Conservation (phyloP, 257 asterid species). For the Solanum tarapatanum region DNA sequence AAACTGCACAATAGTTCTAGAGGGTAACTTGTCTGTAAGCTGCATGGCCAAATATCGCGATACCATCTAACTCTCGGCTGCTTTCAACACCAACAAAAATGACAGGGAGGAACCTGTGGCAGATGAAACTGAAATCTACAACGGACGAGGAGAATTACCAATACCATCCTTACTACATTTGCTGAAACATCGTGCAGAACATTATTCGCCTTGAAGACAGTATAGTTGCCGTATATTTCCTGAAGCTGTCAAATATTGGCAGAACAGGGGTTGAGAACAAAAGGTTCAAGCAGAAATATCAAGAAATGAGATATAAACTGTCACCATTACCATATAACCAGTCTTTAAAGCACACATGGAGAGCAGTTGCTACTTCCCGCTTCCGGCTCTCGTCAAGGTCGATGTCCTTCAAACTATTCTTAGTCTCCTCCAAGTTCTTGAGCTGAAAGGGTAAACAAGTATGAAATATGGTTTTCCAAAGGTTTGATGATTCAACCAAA, state of each 20-base stretch:
- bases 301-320: neutral
- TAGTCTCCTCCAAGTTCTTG: conserved; percentile 62
- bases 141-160: neutral
- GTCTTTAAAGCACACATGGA: conserved; percentile 80
- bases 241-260: conserved; percentile 50
- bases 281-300: neutral
- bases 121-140: neutral
- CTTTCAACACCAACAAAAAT: conserved; percentile 6
- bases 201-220: conserved; percentile 72
- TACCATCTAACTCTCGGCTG: conserved; percentile 7
- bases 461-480: neutral
- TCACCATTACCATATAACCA: conserved; percentile 77
- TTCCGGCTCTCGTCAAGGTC: conserved; percentile 82
- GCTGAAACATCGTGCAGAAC: neutral
- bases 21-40: neutral
- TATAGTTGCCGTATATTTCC: conserved; percentile 92
- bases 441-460: conserved; percentile 31
- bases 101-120: neutral
- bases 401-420: conserved; percentile 63
- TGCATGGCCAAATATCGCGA: neutral
- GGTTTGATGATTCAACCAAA: neutral
- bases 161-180: neutral
- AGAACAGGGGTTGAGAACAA: neutral
- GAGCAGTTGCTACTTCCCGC: conserved; percentile 73
- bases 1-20: conserved; percentile 8